Base-by-base conservation (phyloP, 768 basidiomycete species). In the Termitomyces sp. region DNA sequence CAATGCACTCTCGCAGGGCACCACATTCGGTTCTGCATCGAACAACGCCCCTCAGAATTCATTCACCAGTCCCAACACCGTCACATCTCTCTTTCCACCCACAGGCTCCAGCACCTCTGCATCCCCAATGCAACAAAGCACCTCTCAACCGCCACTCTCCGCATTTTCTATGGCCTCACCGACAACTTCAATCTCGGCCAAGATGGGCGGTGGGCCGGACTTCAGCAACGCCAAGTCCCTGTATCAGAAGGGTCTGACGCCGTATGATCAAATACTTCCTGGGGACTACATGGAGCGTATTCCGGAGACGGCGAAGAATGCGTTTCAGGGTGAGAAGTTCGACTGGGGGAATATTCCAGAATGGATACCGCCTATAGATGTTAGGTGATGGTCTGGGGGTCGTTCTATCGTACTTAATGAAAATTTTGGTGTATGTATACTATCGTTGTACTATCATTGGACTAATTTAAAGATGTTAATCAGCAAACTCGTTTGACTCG, bases 331-430 rank as follows among this genome's bases (percentile, higher is more conserved):
- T 18, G 70, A 73, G 51, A 81, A 69, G 68, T 91, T 91, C 61
- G 83, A 82, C 62, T 87, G 81, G 82, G 84, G 65, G 45, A 78
- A 78, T 56, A 76, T 91, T 44, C 89, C 89, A 1, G 87, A 88
- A 54, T 89, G 84, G 83, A 73, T 85, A 53, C 89, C 89, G 36
- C 89, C 88, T 9, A 60, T 80, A 50, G 80, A 83, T 62, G 63
- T 84, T 54, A 72, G 84, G 53, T 84, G 73, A 70, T 40, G 20
- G 38, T 16, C 5, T 7, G 10, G 43, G 16, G 43, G 20, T 41
- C 13, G n/a, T n/a, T n/a, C n/a, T 3, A 40, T 22, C 1, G 29
- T 22, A 11, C 52, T 74, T 69, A 11, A 71, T 76, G 35, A 29
- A 67, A 72, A 58, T 4, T 38, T 16, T 18, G 12, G 23, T 49